Evolutionary conservation across 805 yeast genomes (phyloP), one percentile per base, ranked within the genome.

Genomic region (Cyberlindnera saturnus): DNA sequence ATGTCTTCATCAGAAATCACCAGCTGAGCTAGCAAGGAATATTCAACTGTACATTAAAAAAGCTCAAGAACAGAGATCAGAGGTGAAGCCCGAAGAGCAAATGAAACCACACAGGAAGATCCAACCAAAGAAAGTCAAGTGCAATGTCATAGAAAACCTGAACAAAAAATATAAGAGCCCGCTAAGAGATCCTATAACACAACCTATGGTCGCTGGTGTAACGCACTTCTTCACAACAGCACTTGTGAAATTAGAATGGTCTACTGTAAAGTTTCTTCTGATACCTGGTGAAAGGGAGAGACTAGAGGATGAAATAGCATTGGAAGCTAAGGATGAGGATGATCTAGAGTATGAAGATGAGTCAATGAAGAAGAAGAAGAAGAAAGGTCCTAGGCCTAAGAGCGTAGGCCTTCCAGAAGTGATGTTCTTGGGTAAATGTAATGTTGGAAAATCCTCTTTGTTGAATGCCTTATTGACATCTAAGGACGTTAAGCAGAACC

Each of bases 371-470:
- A 19, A n/a, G 45, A 20, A 19, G 28, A 19, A n/a, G 41, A 37
- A 17, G 38, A 37, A 20, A 34, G 42, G 20, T 14, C 29, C 30
- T 31, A 26, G 33, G 8, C 14, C 47, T 20, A 39, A 38, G 28
- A 26, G 51, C 31, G 29, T 38, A 13, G 66, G 64, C 14, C 64
- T 84, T 11, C 96, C 96, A 0, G 96, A 88, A 55, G 75, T 88
- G 5, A 66, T 83, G 4, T 71, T 89, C 38, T 52, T 89, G 36
- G 96, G 97, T 0, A 75, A 86, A 49, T 82, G 95, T 38, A 89
- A 89, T 53, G 89, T 82, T 7, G 97, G 96, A 0, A 89, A 89
- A 57, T 86, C 95, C 0, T 79, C 95, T 0, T 59, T 89, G 20
- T 66, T 89, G 34, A 85, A 86, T 55, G 75, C 74, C 11, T 43